These are phyloP conservation scores for Entrophospora sp. DNA, from an alignment of 192 early-diverging fungal species.

Conservation along the genomic window DNA sequence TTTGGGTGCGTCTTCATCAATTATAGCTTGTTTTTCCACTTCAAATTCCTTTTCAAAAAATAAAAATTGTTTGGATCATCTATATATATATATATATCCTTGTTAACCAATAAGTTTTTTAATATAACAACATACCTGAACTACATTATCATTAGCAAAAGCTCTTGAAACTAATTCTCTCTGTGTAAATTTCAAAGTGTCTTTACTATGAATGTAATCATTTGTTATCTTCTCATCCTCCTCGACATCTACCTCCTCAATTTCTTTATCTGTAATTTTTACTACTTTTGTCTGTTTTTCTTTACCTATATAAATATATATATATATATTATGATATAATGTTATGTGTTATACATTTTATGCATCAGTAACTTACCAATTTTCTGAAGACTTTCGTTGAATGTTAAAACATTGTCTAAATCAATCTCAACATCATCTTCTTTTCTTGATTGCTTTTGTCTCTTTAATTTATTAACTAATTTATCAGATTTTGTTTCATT, in stretches of 20 bases:
- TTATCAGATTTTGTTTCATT: conserved; percentile 54
- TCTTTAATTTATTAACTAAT: conserved; percentile 57
- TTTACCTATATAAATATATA: no score
- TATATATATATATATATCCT: not conserved
- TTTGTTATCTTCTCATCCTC: no score
- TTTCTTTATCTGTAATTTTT: no score
- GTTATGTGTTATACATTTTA: no score
- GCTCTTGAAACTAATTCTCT: conserved; percentile 82
- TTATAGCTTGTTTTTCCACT: conserved; percentile 61
- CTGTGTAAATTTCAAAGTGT: conserved; percentile 60
- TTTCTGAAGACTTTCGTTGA: conserved; percentile 36
- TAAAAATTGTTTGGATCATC: no score
- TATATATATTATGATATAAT: no score
- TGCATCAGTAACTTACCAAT: conserved; percentile 21
- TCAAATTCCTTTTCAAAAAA: conserved; percentile 82
- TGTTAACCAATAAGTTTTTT: not conserved
- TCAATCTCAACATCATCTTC: conserved; percentile 65
- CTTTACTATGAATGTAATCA: no score
- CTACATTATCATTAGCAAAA: conserved; percentile 88
- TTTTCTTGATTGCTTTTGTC: conserved; percentile 33
- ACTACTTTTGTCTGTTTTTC: no score
- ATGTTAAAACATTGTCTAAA: conserved; percentile 54
- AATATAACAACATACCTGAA: conserved; percentile 29
- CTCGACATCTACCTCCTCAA: no score
- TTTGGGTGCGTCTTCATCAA: conserved; percentile 68